Evolutionary conservation across 2,329 filamentous ascomycete genomes (phyloP).

Genomic region (Botrytis sinoallii): DNA sequence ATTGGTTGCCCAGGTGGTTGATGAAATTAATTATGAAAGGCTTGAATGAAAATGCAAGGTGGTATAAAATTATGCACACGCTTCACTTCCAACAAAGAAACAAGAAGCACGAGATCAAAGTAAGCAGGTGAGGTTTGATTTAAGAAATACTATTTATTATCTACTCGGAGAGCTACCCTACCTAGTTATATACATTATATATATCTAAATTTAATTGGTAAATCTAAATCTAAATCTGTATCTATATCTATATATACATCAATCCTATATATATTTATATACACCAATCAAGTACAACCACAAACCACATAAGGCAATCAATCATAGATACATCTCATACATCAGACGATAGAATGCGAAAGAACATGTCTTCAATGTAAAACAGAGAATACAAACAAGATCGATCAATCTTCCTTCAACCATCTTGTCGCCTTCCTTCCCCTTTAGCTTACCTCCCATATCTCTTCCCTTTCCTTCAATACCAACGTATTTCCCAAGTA

Average conservation of each 20-base stretch:
- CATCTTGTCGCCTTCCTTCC: slow-evolving; percentile 7
- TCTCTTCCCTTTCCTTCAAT: not conserved
- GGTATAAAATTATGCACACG: not conserved
- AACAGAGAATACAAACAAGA: not conserved
- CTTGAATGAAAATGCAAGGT: no score
- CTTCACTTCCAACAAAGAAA: not conserved
- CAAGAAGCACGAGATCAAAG: not conserved
- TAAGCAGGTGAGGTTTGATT: not conserved
- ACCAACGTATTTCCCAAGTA: no score
- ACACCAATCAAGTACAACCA: not conserved
- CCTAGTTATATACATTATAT: no score
- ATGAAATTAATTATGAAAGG: not conserved
- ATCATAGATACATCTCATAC: not conserved
- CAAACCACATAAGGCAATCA: not conserved
- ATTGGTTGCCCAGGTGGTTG: not conserved
- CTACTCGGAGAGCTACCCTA: not conserved
- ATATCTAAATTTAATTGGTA: no score
- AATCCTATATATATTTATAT: not conserved
- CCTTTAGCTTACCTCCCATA: not conserved
- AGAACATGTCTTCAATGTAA: not conserved
- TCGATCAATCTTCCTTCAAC: not conserved
- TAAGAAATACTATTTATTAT: not conserved
- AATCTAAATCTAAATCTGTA: no score
- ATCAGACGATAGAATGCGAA: not conserved
- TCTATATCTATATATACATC: no score